Evolutionary conservation across 306 rosid species (phyloP), one percentile per base, ranked within the genome.

Genomic region (Cucurbita ficifolia): DNA sequence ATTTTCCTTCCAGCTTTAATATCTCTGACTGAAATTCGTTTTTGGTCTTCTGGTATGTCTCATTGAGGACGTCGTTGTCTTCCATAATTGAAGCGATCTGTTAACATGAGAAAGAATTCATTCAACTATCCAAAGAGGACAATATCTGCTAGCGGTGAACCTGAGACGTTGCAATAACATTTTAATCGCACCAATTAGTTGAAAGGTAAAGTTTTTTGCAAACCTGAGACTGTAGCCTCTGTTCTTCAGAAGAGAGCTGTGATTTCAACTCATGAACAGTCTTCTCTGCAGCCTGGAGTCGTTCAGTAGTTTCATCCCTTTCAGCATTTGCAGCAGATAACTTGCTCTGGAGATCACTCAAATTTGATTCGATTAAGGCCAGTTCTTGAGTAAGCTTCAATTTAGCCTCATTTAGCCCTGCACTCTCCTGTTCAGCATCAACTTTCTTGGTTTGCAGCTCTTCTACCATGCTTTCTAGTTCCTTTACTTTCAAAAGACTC

Each of bases 181-280:
- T 72, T 72, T 52, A 18, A 38, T 54, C 16, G 53, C 22, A 69
- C 53, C 22, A 29, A 35, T 8, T 70, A 50, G 0, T 60, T 43
- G 50, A 63, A 63, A 63, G 21, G 5, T 18, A 53, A 68, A 21
- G 14, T 55, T 50, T n/a, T 67, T 11, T 48, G 49, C 81, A 50
- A 82, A 95, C 99, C 99, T 95, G 93, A 59, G 92, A 91, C 72
- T 89, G 87, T 59, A 95, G 80, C 69, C 80, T 76, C 81, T 91
- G 85, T 73, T 80, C 84, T 76, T 95, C 96, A 22, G 83, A 82
- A 74, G 83, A 70, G 45, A 86, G 96, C 83, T 84, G 84, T 40
- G 70, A 77, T 21, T 51, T 79, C 64, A 91, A 82, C 70, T 91
- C 89, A 68, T 88, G 87, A 5, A 87, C 58, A 3, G 79, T 78